Percentiles rank a stretch among this genome's conserved stretches.
Evolutionary conservation across 768 basidiomycete genomes (phyloP).

Genomic region (Leccinum variicolor): DNA sequence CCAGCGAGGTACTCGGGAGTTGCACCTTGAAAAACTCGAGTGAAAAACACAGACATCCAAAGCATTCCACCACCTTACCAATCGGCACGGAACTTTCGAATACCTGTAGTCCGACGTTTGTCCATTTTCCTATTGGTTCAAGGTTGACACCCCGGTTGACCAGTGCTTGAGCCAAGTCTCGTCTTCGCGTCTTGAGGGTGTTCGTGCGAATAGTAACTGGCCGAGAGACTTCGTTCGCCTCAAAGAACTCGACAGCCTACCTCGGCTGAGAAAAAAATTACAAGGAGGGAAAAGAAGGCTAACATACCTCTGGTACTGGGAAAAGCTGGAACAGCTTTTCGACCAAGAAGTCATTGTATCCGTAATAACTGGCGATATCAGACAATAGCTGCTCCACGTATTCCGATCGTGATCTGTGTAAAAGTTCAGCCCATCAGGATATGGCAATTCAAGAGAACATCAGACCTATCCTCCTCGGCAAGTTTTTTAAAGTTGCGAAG

Average conservation of each 20-base stretch:
- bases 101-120: slow-evolving; percentile 97
- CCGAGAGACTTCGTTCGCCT: slow-evolving; percentile 92
- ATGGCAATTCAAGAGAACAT: slow-evolving; percentile 4
- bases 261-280: slow-evolving; percentile 1
- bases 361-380: slow-evolving; percentile 95
- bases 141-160: slow-evolving; percentile 96
- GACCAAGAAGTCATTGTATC: slow-evolving; percentile 92
- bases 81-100: slow-evolving; percentile 96
- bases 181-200: slow-evolving; percentile 87
- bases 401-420: slow-evolving; percentile 76
- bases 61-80: slow-evolving; percentile 41
- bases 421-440: slow-evolving; percentile 3
- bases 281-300: not conserved
- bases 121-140: slow-evolving; percentile 99
- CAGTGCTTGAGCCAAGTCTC: slow-evolving; percentile 90
- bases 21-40: slow-evolving; percentile 50
- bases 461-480: slow-evolving; percentile 61
- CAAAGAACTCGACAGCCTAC: slow-evolving; percentile 97
- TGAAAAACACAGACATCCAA: not conserved
- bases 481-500: slow-evolving; percentile 69
- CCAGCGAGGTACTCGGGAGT: slow-evolving; percentile 99
- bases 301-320: slow-evolving; percentile 79
- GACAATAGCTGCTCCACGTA: slow-evolving; percentile 83
- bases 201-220: slow-evolving; percentile 99
- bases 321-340: slow-evolving; percentile 96